These are phyloP conservation scores for Yamadazyma spencermartinsiae DNA, from an alignment of 1,139 yeast species.

Conservation along the genomic window DNA sequence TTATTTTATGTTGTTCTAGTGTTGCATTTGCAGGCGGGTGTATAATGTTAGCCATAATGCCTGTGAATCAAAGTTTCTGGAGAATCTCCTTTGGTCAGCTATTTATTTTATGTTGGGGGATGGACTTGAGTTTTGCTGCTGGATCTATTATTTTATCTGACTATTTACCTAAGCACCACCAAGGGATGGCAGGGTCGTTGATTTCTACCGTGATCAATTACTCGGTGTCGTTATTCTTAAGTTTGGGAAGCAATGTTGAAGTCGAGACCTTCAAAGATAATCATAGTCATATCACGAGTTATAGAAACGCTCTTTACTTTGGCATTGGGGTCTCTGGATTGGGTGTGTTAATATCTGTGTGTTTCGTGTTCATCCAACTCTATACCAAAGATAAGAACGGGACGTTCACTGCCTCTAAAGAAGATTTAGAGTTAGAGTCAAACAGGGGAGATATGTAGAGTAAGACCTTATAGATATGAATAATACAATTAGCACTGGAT, in stretches of 20 bases:
- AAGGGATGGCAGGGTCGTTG: constrained; percentile 62
- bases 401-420: constrained; percentile 5
- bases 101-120: constrained; percentile 54
- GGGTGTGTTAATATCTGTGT: constrained; percentile 31
- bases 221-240: constrained; percentile 52
- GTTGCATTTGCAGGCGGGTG: constrained; percentile 50
- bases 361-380: constrained; percentile 29
- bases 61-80: constrained; percentile 50
- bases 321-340: constrained; percentile 39
- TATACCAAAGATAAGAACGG: constrained; percentile 9
- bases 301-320: constrained; percentile 47
- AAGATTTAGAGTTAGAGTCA: constrained; percentile 1
- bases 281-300: constrained; percentile 28
- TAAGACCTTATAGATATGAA: too few relatives aligned
- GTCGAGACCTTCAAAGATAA: constrained; percentile 26
- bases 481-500: too few relatives aligned
- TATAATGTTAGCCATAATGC: constrained; percentile 48
- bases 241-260: constrained; percentile 53
- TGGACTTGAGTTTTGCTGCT: constrained; percentile 62
- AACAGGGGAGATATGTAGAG: too few relatives aligned
- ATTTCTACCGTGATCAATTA: constrained; percentile 56
- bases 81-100: constrained; percentile 47
- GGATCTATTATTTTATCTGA: constrained; percentile 55
- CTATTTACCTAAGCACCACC: constrained; percentile 48
- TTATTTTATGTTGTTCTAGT: constrained; percentile 42